Percentiles rank a stretch among this genome's conserved stretches.
Conservation (phyloP, 2,329 filamentous ascomycete species). For the Fusarium napiforme region DNA sequence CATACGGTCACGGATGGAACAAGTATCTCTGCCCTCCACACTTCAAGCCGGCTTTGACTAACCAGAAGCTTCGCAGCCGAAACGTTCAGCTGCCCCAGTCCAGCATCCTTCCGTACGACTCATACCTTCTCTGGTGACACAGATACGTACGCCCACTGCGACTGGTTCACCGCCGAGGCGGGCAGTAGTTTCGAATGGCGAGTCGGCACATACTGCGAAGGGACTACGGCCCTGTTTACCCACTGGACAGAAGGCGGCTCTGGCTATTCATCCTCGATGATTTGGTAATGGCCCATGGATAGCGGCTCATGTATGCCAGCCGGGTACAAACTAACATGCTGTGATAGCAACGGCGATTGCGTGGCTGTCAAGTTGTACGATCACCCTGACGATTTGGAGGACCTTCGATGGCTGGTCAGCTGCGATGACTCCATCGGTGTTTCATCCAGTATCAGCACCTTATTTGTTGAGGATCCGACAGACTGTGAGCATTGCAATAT, state of each 20-base stretch:
- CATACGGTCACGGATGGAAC: neutral
- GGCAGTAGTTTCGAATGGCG: neutral
- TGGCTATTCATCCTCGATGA: neutral
- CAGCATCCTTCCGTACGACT: neutral
- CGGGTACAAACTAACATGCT: neutral
- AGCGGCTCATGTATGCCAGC: fast-evolving
- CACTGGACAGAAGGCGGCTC: neutral
- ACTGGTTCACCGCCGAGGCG: neutral
- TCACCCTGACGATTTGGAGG: fast-evolving
- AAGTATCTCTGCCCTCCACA: neutral
- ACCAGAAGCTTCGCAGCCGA: neutral
- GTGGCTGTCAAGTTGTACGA: neutral
- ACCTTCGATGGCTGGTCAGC: neutral
- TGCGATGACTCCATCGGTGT: neutral
- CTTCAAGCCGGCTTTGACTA: too few relatives aligned
- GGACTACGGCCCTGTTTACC: neutral
- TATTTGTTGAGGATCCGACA: neutral
- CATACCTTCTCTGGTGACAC: neutral
- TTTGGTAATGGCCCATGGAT: neutral
- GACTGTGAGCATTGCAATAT: fast-evolving
- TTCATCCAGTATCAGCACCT: neutral
- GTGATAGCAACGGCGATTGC: fast-evolving
- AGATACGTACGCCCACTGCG: neutral
- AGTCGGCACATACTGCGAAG: neutral
- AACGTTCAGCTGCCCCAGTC: neutral